Base-by-base conservation (phyloP, 129 eudicot species). In the Lactuca saligna region DNA sequence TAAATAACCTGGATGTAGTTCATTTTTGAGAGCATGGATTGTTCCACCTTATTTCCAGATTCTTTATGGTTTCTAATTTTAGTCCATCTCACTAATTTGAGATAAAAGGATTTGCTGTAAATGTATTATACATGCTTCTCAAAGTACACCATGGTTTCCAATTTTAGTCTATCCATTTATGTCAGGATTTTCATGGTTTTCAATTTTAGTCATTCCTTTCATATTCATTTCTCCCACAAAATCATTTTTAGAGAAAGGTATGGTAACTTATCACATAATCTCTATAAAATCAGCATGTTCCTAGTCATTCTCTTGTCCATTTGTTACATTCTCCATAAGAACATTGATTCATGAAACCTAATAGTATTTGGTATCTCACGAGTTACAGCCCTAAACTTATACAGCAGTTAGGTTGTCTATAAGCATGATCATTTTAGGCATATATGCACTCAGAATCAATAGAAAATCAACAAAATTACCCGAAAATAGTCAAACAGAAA, bases 341-440 rank as follows among this genome's bases (percentile, higher is more conserved):
- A 34, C 13, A 60, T 17, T 10, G 41, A 69, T 44, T 38, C 20
- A 69, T 25, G 56, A 69, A 69, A 69, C 74, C 65, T 69, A 38
- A 56, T 20, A 56, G 55, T 12, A 68, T 37, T 37, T 38, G 17
- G 55, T 20, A 69, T 55, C 64, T 55, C 34, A 39, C 31, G 44
- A 38, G 64, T 14, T 13, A 39, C 9, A 13, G 65, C 17, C 73
- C 55, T 55, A 61, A 38, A 61, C 66, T 38, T 35, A 17, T 9
- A 35, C 51, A 61, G 5, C 50, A 61, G n/a, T 61, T 61, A 46
- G 5, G 51, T 12, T 46, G 51, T 10, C 0, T 11, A 60, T 9
- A 60, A 60, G 35, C 13, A 61, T 15, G 15, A 16, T 38, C 51
- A 38, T 8, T 12, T 29, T 33, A 57, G 63, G n/a, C 42, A 35